Conservation (phyloP, 1,284 basidiomycete genomes). For the Melanopsichium pennsylvanicum region DNA sequence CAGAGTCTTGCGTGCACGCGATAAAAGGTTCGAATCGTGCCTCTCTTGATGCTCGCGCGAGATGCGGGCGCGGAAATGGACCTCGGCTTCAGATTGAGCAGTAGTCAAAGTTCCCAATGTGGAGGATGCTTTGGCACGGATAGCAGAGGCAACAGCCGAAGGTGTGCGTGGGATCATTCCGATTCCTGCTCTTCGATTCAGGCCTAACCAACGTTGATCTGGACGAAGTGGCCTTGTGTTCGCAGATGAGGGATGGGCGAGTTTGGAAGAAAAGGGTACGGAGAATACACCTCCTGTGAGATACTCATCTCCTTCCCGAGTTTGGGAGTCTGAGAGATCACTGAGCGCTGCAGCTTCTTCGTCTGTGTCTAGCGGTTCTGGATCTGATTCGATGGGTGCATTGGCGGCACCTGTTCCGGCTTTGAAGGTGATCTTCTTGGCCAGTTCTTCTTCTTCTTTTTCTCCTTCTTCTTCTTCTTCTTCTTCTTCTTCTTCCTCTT, state of each 20-base stretch:
- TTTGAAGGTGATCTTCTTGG: not conserved
- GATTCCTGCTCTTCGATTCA: conserved; percentile 21
- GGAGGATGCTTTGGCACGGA: conserved; percentile 2
- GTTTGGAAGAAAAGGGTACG: not conserved
- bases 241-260: no score
- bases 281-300: conserved; percentile 14
- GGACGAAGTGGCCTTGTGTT: conserved; percentile 29
- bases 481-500: conserved; percentile 7
- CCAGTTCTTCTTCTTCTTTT: conserved; percentile 2
- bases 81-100: not conserved
- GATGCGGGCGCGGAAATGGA: conserved; percentile 29
- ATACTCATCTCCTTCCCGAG: conserved; percentile 30
- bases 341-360: conserved; percentile 6
- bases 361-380: conserved; percentile 16
- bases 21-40: conserved; percentile 28
- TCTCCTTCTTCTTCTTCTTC: conserved; percentile 23
- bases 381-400: conserved; percentile 3
- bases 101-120: not conserved
- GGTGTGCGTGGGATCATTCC: conserved; percentile 22
- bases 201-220: conserved; percentile 47
- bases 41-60: conserved; percentile 18
- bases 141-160: conserved; percentile 3
- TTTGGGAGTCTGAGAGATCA: conserved; percentile 4
- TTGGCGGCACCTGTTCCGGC: not conserved
- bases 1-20: conserved; percentile 34